A percentile compares a stretch with the other conserved stretches of the same genome.
phyloP scores from a whole-genome alignment of 306 rosid species.

The Sphenostylis stenocarpa region DNA sequence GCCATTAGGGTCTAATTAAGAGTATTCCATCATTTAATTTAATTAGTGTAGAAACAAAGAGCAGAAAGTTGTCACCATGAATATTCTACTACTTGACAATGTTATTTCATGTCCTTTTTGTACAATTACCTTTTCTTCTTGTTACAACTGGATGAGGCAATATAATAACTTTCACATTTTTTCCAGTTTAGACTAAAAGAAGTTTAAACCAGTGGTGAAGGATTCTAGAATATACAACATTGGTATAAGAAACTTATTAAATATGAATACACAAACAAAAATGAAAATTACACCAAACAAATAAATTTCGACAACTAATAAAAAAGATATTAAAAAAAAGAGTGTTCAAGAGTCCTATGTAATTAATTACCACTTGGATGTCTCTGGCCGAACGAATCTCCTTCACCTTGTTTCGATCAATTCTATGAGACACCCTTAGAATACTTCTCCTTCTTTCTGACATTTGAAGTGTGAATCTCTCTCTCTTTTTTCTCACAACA shows the following conservation, averaged over 20 bases:
- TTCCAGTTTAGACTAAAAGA: no score
- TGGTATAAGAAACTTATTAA: no score
- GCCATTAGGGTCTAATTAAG: not conserved
- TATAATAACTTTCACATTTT: no score
- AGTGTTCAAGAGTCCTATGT: not conserved
- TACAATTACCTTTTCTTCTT: not conserved
- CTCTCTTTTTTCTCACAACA: not conserved
- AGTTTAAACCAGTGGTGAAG: no score
- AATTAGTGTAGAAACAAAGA: no score
- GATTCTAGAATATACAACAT: no score
- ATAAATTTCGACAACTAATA: not conserved
- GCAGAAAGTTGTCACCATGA: not conserved
- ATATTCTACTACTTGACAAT: not conserved
- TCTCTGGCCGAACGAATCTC: not conserved
- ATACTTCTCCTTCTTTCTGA: conserved; percentile 15
- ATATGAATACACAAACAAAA: no score
- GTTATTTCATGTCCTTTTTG: not conserved
- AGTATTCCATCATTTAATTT: not conserved
- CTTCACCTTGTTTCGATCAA: conserved; percentile 32
- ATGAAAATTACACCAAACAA: no score
- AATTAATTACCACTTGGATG: conserved; percentile 4
- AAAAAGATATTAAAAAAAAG: not conserved
- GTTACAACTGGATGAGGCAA: not conserved
- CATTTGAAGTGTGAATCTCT: not conserved
- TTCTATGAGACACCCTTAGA: conserved; percentile 30